Evolutionary conservation across 2,329 filamentous ascomycete genomes (phyloP), one percentile per base, ranked within the genome.

Genomic region (Fusarium domesticum): DNA sequence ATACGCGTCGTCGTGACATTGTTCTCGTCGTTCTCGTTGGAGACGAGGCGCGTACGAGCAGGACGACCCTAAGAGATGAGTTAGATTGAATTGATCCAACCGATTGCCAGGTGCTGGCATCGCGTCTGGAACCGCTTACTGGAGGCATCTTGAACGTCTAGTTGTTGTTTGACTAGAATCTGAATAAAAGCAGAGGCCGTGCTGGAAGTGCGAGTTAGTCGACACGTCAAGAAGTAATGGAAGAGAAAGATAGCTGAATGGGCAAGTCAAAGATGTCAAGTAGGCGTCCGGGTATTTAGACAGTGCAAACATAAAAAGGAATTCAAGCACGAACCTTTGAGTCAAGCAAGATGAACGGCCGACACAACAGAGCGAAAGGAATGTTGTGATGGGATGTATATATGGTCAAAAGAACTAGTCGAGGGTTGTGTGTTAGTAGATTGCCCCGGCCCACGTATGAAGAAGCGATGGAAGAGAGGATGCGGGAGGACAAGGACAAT

Each of bases 11-110:
- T 28, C 14, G 23, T 83, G 47, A 76, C 72, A 54, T 71, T 80
- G 68, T 96, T 95, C 75, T 96, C 93, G 68, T 96, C 92, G 66
- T 96, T 96, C 76, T 96, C 91, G 70, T 95, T 93, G 56, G 85
- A 86, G 61, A 85, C 79, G 67, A 83, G 80, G 71, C 90, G 85
- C 67, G 83, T 80, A 70, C 86, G 81, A 62, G 83, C 76, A 66
- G 80, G 75, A 70, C 87, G 85, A 75, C 77, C 80, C 85, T 75
- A 74, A 18, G 42, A 32, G 33, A 16, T 32, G 40, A 33, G 50
- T 57, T 46, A 58, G 50, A 40, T 39, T 10, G 15, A 6, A 6
- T 16, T 32, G 31, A 43, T 36, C 23, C 11, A 33, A 19, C 14
- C 17, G 5, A 18, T 20, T 45, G 18, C 15, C 8, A 42, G 39